Base-by-base conservation (phyloP, 768 basidiomycete genomes). In the Galerina sulciceps region DNA sequence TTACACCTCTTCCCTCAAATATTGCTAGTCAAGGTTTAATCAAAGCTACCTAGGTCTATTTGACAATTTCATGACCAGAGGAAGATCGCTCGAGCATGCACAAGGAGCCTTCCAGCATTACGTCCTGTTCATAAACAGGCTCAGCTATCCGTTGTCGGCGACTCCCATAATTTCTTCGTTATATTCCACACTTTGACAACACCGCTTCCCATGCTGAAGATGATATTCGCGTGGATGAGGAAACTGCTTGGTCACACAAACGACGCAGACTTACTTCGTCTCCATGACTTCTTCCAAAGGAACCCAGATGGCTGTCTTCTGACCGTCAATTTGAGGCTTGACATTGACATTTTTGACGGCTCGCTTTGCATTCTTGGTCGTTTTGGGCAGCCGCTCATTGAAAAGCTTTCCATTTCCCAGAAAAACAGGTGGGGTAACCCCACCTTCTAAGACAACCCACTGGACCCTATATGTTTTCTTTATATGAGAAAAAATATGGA, bases 401-500 rank as follows among this genome's bases (percentile, higher is more conserved):
- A 46, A 38, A 31, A 48, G 40, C 36, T 41, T 22, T 10, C 31
- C 44, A 55, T 56, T 26, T 37, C 46, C 59, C 45, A 61, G 55
- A 37, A 73, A 54, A 14, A 62, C 53, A 37, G 87, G 88, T n/a
- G 73, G 76, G 11, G 68, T 62, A 17, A 70, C 67, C 14, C 85
- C 86, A 20, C 89, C 88, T 64, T 84, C 79, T 41, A 92, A 61
- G 23, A 89, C 60, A 36, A 89, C 84, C 89, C 89, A 91, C 62
- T 88, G 85, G 15, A 85, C 80, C 57, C 86, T 82, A 69, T 91
- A 96, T 11, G 91, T 94, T 77, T 95, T 94, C 65, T 79, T 86
- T 68, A 96, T 91, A 69, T 98, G 95, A 9, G 92, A 94, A 74
- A 97, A 97, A 46, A 93, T 76, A 67, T 96, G 94, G 3, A 87